These are phyloP conservation scores for Cymbidium sinense DNA, from an alignment of 106 monocot species.

Conservation along the genomic window DNA sequence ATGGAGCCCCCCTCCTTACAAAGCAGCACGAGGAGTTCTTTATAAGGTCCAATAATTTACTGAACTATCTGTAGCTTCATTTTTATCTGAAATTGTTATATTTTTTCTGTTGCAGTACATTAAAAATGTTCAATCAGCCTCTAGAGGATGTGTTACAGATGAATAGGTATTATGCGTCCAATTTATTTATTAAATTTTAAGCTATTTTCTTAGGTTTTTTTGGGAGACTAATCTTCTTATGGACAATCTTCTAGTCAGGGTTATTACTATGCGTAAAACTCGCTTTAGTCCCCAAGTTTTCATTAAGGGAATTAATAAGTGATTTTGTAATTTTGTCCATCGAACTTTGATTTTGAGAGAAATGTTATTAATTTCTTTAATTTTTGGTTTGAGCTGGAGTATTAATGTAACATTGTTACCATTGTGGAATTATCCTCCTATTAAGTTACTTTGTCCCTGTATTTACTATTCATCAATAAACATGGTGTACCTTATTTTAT, in stretches of 20 bases:
- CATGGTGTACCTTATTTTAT: no score
- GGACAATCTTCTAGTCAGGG: neutral
- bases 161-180: conserved; percentile 26
- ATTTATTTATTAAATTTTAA: no score
- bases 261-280: neutral
- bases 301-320: no score
- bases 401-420: no score
- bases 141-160: conserved; percentile 95
- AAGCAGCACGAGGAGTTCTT: no score
- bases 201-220: neutral
- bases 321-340: no score
- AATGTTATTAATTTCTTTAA: no score
- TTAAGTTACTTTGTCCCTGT: no score
- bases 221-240: neutral
- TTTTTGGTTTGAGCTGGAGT: no score
- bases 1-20: conserved; percentile 47
- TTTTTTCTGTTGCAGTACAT: conserved; percentile 57
- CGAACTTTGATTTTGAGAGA: no score
- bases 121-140: conserved; percentile 78
- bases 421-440: no score
- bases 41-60: neutral
- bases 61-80: neutral
- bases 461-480: no score
- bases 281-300: neutral
- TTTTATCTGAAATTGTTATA: neutral